A percentile compares a stretch with the other conserved stretches of the same genome.
phyloP scores from a whole-genome alignment of 2,329 filamentous ascomycete species.

The Fusarium continuum region DNA sequence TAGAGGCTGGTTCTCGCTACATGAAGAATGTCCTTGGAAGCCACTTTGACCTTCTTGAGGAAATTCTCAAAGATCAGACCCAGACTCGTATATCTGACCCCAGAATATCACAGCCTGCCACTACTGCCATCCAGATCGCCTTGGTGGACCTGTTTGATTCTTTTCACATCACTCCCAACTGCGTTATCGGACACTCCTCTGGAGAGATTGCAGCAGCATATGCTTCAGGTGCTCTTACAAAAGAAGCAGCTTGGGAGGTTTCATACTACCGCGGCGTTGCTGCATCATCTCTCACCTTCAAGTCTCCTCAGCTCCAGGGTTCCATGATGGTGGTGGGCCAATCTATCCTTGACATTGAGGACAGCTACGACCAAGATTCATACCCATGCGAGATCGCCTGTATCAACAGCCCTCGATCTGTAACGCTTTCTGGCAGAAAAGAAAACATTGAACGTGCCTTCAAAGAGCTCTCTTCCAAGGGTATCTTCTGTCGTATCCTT shows the following conservation, averaged over 20 bases:
- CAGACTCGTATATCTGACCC: slow-evolving; percentile 47
- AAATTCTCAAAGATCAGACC: slow-evolving; percentile 45
- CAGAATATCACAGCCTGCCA: slow-evolving; percentile 53
- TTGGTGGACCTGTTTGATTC: slow-evolving; percentile 52
- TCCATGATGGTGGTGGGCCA: slow-evolving; percentile 56
- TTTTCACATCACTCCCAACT: slow-evolving; percentile 45
- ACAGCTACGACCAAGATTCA: slow-evolving; percentile 38
- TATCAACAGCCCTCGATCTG: slow-evolving; percentile 55
- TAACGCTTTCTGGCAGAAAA: slow-evolving; percentile 55
- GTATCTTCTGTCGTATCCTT: slow-evolving; percentile 50
- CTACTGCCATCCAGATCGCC: slow-evolving; percentile 55
- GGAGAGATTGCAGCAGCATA: slow-evolving; percentile 59
- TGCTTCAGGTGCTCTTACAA: slow-evolving; percentile 49
- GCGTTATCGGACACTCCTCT: slow-evolving; percentile 57
- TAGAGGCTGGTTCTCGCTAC: slow-evolving; percentile 49
- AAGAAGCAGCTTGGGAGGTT: slow-evolving; percentile 52
- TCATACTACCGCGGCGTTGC: slow-evolving; percentile 54
- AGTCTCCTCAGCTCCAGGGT: slow-evolving; percentile 46
- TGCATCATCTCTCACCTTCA: slow-evolving; percentile 44
- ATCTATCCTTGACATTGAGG: slow-evolving; percentile 40
- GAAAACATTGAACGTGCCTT: slow-evolving; percentile 46
- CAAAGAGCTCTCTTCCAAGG: slow-evolving; percentile 44
- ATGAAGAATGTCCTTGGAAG: slow-evolving; percentile 45
- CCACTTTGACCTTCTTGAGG: slow-evolving; percentile 49
- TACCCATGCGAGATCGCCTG: slow-evolving; percentile 52